Evolutionary conservation across 768 basidiomycete genomes (phyloP).

Genomic region (Pleurotus pulmonarius): DNA sequence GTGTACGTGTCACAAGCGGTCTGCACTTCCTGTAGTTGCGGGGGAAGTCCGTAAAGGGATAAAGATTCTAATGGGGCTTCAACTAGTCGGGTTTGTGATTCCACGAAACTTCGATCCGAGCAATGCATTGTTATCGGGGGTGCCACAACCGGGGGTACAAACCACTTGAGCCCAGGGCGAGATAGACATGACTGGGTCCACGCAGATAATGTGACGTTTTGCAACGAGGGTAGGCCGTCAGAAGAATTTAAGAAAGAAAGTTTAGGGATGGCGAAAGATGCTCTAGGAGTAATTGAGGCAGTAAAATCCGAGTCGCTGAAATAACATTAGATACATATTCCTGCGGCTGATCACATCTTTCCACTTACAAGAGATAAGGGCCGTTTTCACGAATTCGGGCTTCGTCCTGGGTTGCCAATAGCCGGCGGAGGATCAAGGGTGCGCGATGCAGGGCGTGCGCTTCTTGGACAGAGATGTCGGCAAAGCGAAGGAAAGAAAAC

Average conservation of each 20-base stretch:
- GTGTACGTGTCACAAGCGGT: conserved; percentile 44
- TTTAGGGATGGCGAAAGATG: conserved; percentile 26
- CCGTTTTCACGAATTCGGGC: conserved; percentile 32
- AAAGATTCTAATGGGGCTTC: conserved; percentile 74
- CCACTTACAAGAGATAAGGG: conserved; percentile 40
- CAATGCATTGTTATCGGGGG: conserved; percentile 76
- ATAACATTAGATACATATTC: neutral
- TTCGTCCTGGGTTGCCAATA: conserved; percentile 47
- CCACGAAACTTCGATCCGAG: conserved; percentile 74
- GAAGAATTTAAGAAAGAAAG: conserved; percentile 30
- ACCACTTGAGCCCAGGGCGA: conserved; percentile 78
- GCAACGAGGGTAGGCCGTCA: conserved; percentile 47
- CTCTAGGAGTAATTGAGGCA: conserved; percentile 27
- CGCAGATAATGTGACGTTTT: conserved; percentile 52
- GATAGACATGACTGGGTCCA: conserved; percentile 84
- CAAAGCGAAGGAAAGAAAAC: conserved; percentile 78
- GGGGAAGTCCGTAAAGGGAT: conserved; percentile 82
- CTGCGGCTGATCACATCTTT: too few species aligned
- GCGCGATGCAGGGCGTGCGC: conserved; percentile 57
- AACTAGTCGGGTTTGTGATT: conserved; percentile 54
- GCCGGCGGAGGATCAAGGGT: conserved; percentile 54
- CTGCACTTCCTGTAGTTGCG: conserved; percentile 56
- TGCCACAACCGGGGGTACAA: conserved; percentile 79
- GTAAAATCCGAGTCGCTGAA: conserved; percentile 54
- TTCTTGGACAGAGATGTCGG: conserved; percentile 61